Conservation (phyloP, 1,284 basidiomycete genomes). For the Heliocybe sulcata region DNA sequence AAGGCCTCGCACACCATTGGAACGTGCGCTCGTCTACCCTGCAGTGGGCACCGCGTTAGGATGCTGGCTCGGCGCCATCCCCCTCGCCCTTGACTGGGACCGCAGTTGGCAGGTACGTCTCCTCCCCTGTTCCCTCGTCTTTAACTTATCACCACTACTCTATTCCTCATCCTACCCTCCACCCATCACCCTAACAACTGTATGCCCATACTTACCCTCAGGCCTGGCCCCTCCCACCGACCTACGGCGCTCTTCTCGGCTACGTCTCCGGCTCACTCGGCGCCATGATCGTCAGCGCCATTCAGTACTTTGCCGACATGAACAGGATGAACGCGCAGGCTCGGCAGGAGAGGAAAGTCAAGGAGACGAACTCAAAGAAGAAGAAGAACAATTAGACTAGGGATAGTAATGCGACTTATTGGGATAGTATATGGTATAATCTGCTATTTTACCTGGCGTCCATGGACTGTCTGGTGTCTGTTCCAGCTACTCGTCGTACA, state of each 20-base stretch:
- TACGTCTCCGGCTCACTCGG: slow-evolving; percentile 57
- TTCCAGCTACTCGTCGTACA: no score
- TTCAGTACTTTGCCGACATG: slow-evolving; percentile 30
- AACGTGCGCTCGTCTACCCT: slow-evolving; percentile 78
- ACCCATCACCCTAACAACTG: no score
- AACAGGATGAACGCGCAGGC: background rate
- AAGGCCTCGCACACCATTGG: slow-evolving; percentile 61
- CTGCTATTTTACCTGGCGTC: no score
- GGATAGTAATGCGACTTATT: no score
- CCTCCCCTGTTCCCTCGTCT: slow-evolving; percentile 3
- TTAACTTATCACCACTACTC: slow-evolving; percentile 2
- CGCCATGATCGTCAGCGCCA: slow-evolving; percentile 43
- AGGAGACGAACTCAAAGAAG: background rate
- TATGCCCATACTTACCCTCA: no score
- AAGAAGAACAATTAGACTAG: background rate
- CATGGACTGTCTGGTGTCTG: no score
- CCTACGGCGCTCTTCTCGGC: slow-evolving; percentile 62
- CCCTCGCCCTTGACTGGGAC: slow-evolving; percentile 91
- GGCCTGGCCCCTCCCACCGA: slow-evolving; percentile 78
- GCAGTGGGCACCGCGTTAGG: slow-evolving; percentile 67
- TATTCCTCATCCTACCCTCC: no score
- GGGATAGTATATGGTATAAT: no score
- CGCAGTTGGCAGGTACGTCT: slow-evolving; percentile 84
- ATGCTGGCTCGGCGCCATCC: slow-evolving; percentile 74
- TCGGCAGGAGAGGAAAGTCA: background rate